These are phyloP conservation scores for Primulina tabacum DNA, from an alignment of 257 asterid genomes.

Conservation along the genomic window DNA sequence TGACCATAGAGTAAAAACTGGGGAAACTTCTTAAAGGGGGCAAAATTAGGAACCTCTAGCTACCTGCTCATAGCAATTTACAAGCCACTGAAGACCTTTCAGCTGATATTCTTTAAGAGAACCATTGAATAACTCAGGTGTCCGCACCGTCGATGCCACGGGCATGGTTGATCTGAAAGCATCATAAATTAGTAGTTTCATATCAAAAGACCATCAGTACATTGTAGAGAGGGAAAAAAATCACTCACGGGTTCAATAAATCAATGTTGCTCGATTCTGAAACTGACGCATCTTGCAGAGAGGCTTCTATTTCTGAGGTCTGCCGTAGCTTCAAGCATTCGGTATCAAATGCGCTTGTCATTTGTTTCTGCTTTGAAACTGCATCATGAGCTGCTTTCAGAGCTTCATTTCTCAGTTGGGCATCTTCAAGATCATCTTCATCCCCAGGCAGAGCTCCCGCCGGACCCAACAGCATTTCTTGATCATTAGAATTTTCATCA, in stretches of 20 bases:
- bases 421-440: slow-evolving; percentile 91
- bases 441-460: slow-evolving; percentile 57
- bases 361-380: slow-evolving; percentile 94
- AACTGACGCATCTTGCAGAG: slow-evolving; percentile 65
- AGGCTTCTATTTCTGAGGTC: slow-evolving; percentile 57
- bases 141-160: slow-evolving; percentile 77
- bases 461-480: slow-evolving; percentile 45
- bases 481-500: slow-evolving; percentile 49
- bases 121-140: slow-evolving; percentile 90
- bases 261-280: slow-evolving; percentile 75
- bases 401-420: slow-evolving; percentile 90
- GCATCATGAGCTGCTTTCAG: slow-evolving; percentile 99
- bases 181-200: slow-evolving; percentile 22
- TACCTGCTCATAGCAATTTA: slow-evolving; percentile 98
- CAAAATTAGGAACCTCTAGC: slow-evolving; percentile 13
- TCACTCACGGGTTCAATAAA: slow-evolving; percentile 87
- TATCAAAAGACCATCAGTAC: slow-evolving; percentile 6
- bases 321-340: slow-evolving; percentile 74
- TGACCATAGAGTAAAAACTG: slow-evolving; percentile 15
- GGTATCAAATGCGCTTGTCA: slow-evolving; percentile 77
- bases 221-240: slow-evolving; percentile 12
- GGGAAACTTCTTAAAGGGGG: slow-evolving; percentile 22
- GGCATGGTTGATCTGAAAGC: slow-evolving; percentile 93
- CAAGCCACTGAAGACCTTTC: slow-evolving; percentile 99
- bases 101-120: slow-evolving; percentile 90